Evolutionary conservation across 345 rosid genomes (phyloP).

Genomic region (Aethionema arabicum): DNA sequence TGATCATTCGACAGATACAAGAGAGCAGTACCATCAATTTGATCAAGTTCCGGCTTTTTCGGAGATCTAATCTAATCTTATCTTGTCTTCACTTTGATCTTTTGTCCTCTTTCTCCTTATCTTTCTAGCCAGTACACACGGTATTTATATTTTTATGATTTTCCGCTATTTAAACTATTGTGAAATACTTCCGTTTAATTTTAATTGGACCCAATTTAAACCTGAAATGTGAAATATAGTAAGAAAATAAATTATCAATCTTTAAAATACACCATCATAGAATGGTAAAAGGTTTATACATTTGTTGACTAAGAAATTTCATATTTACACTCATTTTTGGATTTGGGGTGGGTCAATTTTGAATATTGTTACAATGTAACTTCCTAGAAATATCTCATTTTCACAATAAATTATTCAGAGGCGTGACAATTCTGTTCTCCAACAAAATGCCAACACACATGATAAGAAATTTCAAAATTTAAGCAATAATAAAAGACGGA

Average conservation of each 20-base stretch:
- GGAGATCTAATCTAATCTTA: constrained; percentile 19
- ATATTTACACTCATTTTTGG: too few relatives aligned
- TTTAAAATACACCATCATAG: too few relatives aligned
- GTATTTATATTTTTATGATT: too few relatives aligned
- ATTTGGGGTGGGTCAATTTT: too few relatives aligned
- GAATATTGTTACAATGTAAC: too few relatives aligned
- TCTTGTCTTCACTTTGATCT: not conserved
- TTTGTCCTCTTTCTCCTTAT: constrained; percentile 21
- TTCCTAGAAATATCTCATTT: not conserved
- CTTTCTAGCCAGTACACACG: constrained; percentile 1
- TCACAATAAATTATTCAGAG: constrained; percentile 4
- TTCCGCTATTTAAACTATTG: too few relatives aligned
- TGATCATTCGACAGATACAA: not conserved
- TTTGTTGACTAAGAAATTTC: too few relatives aligned
- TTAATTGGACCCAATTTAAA: too few relatives aligned
- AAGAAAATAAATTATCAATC: too few relatives aligned
- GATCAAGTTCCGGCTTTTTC: constrained; percentile 25
- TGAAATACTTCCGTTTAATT: too few relatives aligned
- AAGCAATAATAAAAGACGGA: constrained; percentile 21
- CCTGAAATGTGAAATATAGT: too few relatives aligned
- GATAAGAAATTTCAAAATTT: constrained; percentile 30
- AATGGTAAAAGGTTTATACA: too few relatives aligned
- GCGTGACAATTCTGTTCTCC: constrained; percentile 3
- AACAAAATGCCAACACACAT: constrained; percentile 18
- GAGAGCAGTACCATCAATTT: constrained; percentile 10